A percentile compares a stretch with the other conserved stretches of the same genome.
Evolutionary conservation across 805 yeast genomes (phyloP).

Genomic region (Myxozyma melibiosi): DNA sequence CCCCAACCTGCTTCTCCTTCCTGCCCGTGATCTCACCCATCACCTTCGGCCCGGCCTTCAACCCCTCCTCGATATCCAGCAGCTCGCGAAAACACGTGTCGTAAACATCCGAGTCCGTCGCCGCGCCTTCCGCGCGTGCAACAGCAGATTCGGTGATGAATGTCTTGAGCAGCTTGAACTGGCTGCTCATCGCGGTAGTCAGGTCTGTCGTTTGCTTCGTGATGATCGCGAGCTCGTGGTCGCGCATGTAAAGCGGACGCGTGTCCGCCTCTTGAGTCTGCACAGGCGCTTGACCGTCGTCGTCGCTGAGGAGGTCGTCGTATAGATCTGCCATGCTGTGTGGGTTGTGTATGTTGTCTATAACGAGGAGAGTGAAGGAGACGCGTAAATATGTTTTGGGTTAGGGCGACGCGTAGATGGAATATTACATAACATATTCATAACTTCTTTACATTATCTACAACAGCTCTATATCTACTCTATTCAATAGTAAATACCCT

Average conservation of each 20-base stretch:
- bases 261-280: background rate
- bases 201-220: background rate
- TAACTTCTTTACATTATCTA: too few relatives aligned
- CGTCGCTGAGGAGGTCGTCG: background rate
- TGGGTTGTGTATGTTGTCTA: too few relatives aligned
- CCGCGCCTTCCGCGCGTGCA: constrained; percentile 1
- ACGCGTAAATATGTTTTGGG: too few relatives aligned
- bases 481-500: constrained; percentile 15
- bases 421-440: too few relatives aligned
- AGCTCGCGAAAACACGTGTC: background rate
- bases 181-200: background rate
- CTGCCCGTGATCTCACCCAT: background rate
- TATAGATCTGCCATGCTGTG: too few relatives aligned
- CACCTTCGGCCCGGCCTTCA: background rate
- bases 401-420: too few relatives aligned
- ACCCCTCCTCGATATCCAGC: background rate
- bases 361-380: too few relatives aligned
- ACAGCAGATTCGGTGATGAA: background rate
- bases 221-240: background rate
- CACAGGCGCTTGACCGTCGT: background rate
- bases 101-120: constrained; percentile 1
- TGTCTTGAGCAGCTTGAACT: background rate
- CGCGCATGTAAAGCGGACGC: constrained; percentile 1
- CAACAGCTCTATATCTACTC: background rate
- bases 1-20: constrained; percentile 1